These are phyloP conservation scores for Colletotrichum sp. DNA, from an alignment of 2,329 filamentous ascomycete species.

Conservation along the genomic window DNA sequence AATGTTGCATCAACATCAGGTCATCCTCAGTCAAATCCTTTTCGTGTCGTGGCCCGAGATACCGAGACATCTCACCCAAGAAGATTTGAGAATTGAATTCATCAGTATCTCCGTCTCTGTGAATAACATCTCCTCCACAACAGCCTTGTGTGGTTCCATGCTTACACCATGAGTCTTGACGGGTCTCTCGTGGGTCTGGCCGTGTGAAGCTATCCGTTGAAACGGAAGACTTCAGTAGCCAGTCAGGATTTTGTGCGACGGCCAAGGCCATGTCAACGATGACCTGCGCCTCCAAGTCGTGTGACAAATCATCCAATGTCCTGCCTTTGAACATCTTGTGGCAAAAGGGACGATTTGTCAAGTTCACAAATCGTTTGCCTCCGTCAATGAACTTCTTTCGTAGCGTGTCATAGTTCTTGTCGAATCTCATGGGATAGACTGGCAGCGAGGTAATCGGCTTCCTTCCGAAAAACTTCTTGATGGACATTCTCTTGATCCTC, in stretches of 20 bases:
- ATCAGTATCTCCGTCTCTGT: neutral
- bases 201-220: neutral
- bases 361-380: neutral
- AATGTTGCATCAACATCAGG: constrained; percentile 1
- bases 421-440: constrained; percentile 9
- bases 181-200: neutral
- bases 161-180: neutral
- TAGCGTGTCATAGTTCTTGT: neutral
- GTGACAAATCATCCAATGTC: neutral
- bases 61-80: neutral
- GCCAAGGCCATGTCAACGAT: constrained; percentile 13
- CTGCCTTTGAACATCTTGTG: neutral
- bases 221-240: neutral
- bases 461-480: constrained; percentile 9
- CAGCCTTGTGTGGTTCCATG: neutral
- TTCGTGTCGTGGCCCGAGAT: neutral
- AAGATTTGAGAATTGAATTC: neutral
- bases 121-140: neutral
- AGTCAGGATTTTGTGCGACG: neutral
- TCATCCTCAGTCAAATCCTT: constrained; percentile 5
- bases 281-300: neutral
- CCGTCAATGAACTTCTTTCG: neutral
- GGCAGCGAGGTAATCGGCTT: neutral
- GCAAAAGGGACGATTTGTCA: neutral
- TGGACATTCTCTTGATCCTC: neutral